phyloP scores from a whole-genome alignment of 495 filamentous ascomycete genomes.

The Aspergillus nidulans region DNA sequence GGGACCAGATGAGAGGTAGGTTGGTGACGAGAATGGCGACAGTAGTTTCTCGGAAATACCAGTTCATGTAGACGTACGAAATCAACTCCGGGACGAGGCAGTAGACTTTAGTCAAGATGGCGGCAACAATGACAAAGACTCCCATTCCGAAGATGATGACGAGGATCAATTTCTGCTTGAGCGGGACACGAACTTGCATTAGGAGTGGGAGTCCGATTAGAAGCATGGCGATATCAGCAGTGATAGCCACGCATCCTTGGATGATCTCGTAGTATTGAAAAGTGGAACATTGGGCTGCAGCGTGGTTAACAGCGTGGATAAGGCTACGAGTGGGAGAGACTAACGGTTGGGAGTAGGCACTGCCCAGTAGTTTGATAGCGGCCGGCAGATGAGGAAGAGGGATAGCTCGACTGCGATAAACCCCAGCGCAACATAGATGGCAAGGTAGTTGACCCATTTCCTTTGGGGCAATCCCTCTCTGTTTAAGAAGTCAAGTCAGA shows the following conservation, averaged over 20 bases:
- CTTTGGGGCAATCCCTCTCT: slow-evolving; percentile 37
- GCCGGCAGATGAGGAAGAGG: slow-evolving; percentile 61
- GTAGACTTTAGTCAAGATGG: slow-evolving; percentile 64
- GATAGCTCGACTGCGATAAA: slow-evolving; percentile 58
- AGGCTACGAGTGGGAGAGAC: background rate
- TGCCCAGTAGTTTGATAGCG: slow-evolving; percentile 58
- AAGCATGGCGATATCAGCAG: slow-evolving; percentile 63
- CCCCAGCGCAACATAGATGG: slow-evolving; percentile 51
- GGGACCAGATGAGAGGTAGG: slow-evolving; percentile 61
- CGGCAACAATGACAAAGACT: slow-evolving; percentile 63
- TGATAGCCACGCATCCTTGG: slow-evolving; percentile 55
- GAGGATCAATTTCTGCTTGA: slow-evolving; percentile 55
- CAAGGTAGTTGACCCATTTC: slow-evolving; percentile 41
- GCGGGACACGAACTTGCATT: slow-evolving; percentile 51
- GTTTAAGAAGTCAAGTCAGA: background rate
- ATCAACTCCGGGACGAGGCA: slow-evolving; percentile 51
- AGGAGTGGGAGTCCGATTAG: slow-evolving; percentile 60
- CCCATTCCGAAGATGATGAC: slow-evolving; percentile 52
- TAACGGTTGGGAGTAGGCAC: slow-evolving; percentile 39
- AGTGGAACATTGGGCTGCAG: slow-evolving; percentile 43
- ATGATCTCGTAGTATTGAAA: slow-evolving; percentile 51
- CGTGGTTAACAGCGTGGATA: background rate
- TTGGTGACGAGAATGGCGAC: slow-evolving; percentile 64
- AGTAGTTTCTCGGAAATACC: slow-evolving; percentile 67
- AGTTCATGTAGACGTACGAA: slow-evolving; percentile 58